Conservation (phyloP, 805 yeast species). For the Ogataea chonburiensis region DNA sequence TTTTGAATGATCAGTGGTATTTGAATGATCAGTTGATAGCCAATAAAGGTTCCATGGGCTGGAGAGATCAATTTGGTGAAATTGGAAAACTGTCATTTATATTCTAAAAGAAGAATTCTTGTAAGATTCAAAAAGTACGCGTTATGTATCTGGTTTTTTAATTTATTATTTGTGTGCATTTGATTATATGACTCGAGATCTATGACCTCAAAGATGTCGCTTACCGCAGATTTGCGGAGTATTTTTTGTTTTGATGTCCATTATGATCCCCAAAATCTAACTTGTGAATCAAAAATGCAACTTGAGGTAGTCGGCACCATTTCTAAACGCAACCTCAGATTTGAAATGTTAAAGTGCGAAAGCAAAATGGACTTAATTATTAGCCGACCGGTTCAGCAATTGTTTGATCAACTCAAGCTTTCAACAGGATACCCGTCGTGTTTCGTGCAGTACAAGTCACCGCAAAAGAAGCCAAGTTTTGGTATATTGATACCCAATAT, state of each 20-base stretch:
- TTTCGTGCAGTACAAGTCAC: neutral
- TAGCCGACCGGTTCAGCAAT: neutral
- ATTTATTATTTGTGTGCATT: no score
- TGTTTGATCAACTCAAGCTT: neutral
- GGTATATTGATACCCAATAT: neutral
- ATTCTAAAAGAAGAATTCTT: slow-evolving; percentile 15
- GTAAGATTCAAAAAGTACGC: no score
- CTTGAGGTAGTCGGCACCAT: neutral
- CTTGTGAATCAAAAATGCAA: neutral
- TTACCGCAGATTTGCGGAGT: neutral
- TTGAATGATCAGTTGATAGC: neutral
- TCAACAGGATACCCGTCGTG: neutral
- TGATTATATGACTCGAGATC: neutral
- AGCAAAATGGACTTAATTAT: neutral
- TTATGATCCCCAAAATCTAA: neutral
- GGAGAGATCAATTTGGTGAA: slow-evolving; percentile 22
- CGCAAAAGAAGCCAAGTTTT: neutral
- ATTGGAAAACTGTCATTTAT: slow-evolving; percentile 20
- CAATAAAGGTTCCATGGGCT: slow-evolving; percentile 1
- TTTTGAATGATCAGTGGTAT: slow-evolving; percentile 23
- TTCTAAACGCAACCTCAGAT: neutral
- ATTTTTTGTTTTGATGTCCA: neutral
- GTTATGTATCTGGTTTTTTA: no score
- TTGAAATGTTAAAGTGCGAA: no score
- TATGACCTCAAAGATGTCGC: neutral